These are phyloP conservation scores for Ophiostoma australiae DNA, from an alignment of 2,329 filamentous ascomycete genomes.

Conservation along the genomic window DNA sequence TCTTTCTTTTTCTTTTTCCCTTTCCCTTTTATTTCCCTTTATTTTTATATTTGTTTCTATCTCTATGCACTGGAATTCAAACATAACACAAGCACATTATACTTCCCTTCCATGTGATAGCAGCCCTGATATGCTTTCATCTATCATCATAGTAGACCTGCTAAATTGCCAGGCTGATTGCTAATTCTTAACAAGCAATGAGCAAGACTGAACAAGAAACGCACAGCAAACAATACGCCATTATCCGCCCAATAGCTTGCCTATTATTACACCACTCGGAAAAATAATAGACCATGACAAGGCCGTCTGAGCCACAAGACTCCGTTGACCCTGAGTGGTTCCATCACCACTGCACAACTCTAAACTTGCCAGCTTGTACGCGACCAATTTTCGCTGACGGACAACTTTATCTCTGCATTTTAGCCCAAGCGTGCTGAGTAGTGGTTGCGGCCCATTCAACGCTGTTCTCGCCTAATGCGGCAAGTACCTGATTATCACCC, in stretches of 20 bases:
- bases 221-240: background rate
- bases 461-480: conserved; percentile 33
- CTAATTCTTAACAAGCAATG: background rate
- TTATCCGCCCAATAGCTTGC: background rate
- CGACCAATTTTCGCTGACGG: background rate
- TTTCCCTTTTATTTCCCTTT: background rate
- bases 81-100: background rate
- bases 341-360: background rate
- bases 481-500: conserved; percentile 37
- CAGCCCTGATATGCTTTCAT: background rate
- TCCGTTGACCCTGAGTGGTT: background rate
- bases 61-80: background rate
- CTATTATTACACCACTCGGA: background rate
- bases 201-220: background rate
- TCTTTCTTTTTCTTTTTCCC: background rate
- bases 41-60: background rate
- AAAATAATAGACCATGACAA: background rate
- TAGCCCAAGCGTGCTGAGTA: conserved; percentile 12
- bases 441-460: conserved; percentile 19
- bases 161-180: background rate
- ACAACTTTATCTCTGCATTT: background rate
- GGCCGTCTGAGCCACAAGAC: background rate
- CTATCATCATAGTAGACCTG: background rate
- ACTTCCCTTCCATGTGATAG: background rate
- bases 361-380: background rate